These are phyloP conservation scores for Aspergillus kassunensis DNA, from an alignment of 495 filamentous ascomycete genomes.

Conservation along the genomic window DNA sequence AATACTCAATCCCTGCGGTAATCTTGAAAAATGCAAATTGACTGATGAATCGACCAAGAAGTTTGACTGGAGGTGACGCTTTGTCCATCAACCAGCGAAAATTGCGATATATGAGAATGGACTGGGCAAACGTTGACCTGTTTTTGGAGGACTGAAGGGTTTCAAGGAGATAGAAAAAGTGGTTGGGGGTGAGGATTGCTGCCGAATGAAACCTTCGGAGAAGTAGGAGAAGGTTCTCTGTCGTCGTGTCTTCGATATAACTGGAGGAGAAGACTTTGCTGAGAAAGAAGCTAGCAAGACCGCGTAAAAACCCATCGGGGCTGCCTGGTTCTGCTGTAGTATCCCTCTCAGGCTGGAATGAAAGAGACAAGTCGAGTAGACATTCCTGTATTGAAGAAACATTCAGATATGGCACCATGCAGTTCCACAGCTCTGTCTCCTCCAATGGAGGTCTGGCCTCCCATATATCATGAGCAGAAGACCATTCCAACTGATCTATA, in stretches of 20 bases:
- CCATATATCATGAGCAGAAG: constrained; percentile 17
- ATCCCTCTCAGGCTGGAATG: constrained; percentile 5
- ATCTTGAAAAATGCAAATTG: constrained; percentile 25
- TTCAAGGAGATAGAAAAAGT: constrained; percentile 30
- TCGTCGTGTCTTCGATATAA: constrained; percentile 21
- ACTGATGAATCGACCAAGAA: constrained; percentile 24
- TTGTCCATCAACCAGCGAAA: constrained; percentile 30
- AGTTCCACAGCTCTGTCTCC: constrained; percentile 12
- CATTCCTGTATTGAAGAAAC: constrained; percentile 9
- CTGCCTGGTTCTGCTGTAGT: background rate
- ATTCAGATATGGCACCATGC: constrained; percentile 7
- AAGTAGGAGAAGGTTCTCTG: constrained; percentile 27
- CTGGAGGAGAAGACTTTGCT: constrained; percentile 18
- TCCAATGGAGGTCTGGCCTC: constrained; percentile 6
- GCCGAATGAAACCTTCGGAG: constrained; percentile 23
- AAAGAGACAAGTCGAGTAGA: constrained; percentile 18
- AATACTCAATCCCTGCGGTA: constrained; percentile 31
- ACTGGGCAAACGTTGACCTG: constrained; percentile 23
- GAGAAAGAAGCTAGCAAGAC: constrained; percentile 24
- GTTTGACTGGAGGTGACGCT: constrained; percentile 13
- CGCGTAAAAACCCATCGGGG: background rate
- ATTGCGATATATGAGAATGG: constrained; percentile 39
- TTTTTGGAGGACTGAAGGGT: constrained; percentile 22
- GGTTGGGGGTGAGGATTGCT: constrained; percentile 15
- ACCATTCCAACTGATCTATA: constrained; percentile 36